phyloP scores from a whole-genome alignment of 2,329 filamentous ascomycete genomes.

The Thermomyces lanuginosus region DNA sequence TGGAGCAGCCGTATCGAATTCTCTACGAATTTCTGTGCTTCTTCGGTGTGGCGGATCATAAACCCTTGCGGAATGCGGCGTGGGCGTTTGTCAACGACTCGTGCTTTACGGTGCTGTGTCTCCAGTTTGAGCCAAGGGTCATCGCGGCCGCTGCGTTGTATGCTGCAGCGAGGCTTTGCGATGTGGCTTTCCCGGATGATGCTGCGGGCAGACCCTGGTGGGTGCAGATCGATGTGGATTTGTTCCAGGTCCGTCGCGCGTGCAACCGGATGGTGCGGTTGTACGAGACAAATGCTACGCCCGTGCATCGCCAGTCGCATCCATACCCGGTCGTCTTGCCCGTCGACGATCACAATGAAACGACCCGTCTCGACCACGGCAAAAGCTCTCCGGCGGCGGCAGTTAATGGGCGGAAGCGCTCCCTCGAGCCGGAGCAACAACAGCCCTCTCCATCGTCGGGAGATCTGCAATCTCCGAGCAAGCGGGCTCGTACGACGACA shows the following conservation, averaged over 20 bases:
- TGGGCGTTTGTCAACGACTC: conserved; percentile 94
- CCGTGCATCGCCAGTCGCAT: conserved; percentile 28
- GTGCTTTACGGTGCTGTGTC: conserved; percentile 65
- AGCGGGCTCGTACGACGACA: too few species aligned
- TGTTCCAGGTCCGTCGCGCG: conserved; percentile 53
- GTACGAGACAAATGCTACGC: conserved; percentile 27
- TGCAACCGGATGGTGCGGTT: conserved; percentile 56
- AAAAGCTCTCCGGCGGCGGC: conserved; percentile 5
- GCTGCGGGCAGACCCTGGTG: conserved; percentile 70
- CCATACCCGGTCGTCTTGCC: conserved; percentile 25
- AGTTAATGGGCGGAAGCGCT: conserved; percentile 24
- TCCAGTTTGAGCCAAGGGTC: conserved; percentile 61
- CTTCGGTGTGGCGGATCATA: conserved; percentile 61
- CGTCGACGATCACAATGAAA: conserved; percentile 20
- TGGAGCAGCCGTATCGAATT: conserved; percentile 73
- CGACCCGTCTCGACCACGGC: conserved; percentile 21
- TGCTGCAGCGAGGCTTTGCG: conserved; percentile 62
- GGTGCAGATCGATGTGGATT: conserved; percentile 56
- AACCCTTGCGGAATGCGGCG: conserved; percentile 63
- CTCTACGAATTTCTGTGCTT: conserved; percentile 67
- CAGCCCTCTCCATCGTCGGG: conserved; percentile 6
- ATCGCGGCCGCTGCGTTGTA: conserved; percentile 78
- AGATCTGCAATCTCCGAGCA: conserved; percentile 7
- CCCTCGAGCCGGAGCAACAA: conserved; percentile 19
- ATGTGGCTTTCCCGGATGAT: conserved; percentile 57